These are phyloP conservation scores for Uncinocarpus reesii DNA, from an alignment of 2,329 filamentous ascomycete genomes.

Conservation along the genomic window DNA sequence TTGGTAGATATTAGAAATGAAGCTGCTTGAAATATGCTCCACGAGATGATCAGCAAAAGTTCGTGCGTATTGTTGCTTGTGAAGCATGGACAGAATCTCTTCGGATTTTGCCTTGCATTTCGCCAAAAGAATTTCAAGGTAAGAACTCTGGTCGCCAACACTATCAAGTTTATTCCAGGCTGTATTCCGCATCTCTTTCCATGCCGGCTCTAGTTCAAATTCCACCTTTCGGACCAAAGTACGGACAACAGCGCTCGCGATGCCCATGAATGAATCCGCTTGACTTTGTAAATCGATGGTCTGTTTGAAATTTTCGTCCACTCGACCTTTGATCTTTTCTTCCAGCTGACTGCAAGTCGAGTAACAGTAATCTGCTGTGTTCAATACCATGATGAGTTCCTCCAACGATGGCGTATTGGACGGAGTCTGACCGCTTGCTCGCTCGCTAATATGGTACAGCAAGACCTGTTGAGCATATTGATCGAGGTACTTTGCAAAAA, in stretches of 20 bases:
- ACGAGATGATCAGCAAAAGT: constrained; percentile 96
- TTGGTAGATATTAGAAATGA: constrained; percentile 73
- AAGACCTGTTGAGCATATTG: constrained; percentile 91
- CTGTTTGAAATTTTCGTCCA: constrained; percentile 65
- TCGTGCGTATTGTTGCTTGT: constrained; percentile 86
- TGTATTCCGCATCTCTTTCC: constrained; percentile 95
- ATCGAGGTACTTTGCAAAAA: constrained; percentile 85
- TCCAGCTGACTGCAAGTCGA: constrained; percentile 85
- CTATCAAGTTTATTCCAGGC: constrained; percentile 90
- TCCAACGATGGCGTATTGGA: constrained; percentile 49
- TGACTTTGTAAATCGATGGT: constrained; percentile 85
- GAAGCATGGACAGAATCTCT: constrained; percentile 65
- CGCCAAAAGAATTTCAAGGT: constrained; percentile 70
- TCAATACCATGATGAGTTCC: constrained; percentile 75
- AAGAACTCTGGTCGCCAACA: constrained; percentile 87
- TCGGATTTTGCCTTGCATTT: constrained; percentile 60
- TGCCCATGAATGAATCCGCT: constrained; percentile 88
- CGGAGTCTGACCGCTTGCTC: constrained; percentile 45
- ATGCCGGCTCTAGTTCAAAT: constrained; percentile 68
- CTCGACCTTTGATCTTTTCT: constrained; percentile 83
- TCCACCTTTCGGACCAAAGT: constrained; percentile 77
- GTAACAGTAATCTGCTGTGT: constrained; percentile 97
- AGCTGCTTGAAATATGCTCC: constrained; percentile 69
- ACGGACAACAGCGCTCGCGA: constrained; percentile 77
- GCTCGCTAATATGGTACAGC: constrained; percentile 57